phyloP scores from a whole-genome alignment of 805 yeast genomes.

The Sungouiella thailandica region DNA sequence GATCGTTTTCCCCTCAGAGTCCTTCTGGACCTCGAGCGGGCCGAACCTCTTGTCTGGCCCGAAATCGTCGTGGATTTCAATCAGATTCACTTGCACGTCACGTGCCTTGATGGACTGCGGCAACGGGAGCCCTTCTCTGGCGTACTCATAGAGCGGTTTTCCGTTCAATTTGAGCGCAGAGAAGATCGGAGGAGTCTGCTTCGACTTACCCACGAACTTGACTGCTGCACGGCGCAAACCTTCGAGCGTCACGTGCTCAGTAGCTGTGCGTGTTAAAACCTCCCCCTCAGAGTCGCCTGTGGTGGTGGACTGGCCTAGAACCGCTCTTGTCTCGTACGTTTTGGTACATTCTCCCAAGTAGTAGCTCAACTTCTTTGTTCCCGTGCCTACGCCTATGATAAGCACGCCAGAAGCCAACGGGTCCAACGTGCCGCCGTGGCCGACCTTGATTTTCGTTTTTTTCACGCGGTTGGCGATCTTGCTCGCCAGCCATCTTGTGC shows the following conservation, averaged over 20 bases:
- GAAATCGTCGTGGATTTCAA: constrained; percentile 54
- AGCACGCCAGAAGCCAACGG: constrained; percentile 94
- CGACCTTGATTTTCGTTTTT: constrained; percentile 72
- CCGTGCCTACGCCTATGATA: constrained; percentile 87
- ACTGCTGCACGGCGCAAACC: constrained; percentile 44
- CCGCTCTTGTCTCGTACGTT: constrained; percentile 76
- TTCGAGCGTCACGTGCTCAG: constrained; percentile 52
- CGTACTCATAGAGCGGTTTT: constrained; percentile 89
- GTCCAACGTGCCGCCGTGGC: constrained; percentile 97
- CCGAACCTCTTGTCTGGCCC: constrained; percentile 52
- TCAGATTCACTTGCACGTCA: constrained; percentile 53
- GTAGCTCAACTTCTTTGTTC: constrained; percentile 75
- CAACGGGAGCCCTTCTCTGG: constrained; percentile 78
- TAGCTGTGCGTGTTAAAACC: constrained; percentile 53
- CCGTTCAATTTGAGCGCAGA: constrained; percentile 95
- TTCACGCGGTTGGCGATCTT: constrained; percentile 49
- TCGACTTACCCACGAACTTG: constrained; percentile 73
- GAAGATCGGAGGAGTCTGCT: constrained; percentile 92
- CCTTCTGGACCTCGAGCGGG: constrained; percentile 37
- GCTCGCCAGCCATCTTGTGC: constrained; percentile 38
- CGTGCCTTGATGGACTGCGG: constrained; percentile 82
- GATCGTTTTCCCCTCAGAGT: constrained; percentile 44
- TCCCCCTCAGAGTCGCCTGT: constrained; percentile 94
- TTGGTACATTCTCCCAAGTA: constrained; percentile 74
- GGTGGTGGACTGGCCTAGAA: constrained; percentile 86